Evolutionary conservation across 116 monocot genomes (phyloP), one percentile per base, ranked within the genome.

Genomic region (Zostera marina): DNA sequence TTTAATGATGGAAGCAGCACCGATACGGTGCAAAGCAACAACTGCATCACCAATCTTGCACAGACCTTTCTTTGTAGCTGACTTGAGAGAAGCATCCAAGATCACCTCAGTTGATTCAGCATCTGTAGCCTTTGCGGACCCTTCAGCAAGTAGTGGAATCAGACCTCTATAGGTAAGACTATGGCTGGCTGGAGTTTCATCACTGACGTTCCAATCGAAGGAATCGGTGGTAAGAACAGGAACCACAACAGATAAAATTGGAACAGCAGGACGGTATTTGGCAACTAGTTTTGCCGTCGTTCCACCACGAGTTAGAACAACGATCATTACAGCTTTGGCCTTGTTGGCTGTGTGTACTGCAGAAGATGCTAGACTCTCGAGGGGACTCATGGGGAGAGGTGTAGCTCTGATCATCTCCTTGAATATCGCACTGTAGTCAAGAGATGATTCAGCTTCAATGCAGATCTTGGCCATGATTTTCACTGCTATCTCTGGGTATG

Each of bases 351-450:
- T 86, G 7, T 77, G 79, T 5, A 86, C 92, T 0, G 92, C 92
- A 10, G 92, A 73, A 17, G 82, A 80, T 3, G 92, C 92, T 19
- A 92, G 86, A 26, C 80, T 80, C 67, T 92, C 92, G 56, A 92
- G 53, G 0, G 92, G 92, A 52, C 92, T 86, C 92, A 92, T 92
- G 11, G 92, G 92, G 3, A 92, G 71, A 17, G 91, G 79, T 0
- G 82, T 66, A 9, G 70, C 61, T 66, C 62, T 70, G 2, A 77
- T 79, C 77, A 85, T 91, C 44, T 63, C 75, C 73, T 91, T 91
- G 75, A 80, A 91, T 44, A 91, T 71, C 38, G 75, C 73, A 0
- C 70, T 71, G 43, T 91, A 82, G 65, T 91, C 91, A 5, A 91
- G 74, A 25, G 76, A 91, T 4, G 82, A 79, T 66, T 91, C 91